Evolutionary conservation across 1,284 basidiomycete genomes (phyloP), one percentile per base, ranked within the genome.

Genomic region (Austroboletus rostrupii): DNA sequence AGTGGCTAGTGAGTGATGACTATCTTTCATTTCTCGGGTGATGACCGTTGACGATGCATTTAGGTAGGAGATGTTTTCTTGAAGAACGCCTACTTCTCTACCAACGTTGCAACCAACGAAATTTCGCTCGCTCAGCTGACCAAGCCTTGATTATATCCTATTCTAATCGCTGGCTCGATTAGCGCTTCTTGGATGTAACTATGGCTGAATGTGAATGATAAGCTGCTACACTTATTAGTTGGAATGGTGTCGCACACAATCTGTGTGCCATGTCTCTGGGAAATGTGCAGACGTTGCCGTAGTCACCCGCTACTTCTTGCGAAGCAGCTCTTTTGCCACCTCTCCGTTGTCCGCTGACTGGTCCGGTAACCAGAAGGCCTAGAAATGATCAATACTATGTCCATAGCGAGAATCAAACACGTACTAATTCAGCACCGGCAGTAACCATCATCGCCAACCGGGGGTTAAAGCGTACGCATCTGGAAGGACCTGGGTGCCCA

Each of bases 391-490:
- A 53, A 16, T 28, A 37, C 6, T 20, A 42, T 29, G n/a, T 20
- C 39, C 11, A 17, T 13, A 8, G 16, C 17, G 21, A 33, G n/a
- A 14, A 41, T 44, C 37, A 42, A 47, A 45, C 23, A 76, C 88
- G 57, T 60, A 94, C 92, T 70, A 96, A 65, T 64, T 95, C 91
- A 50, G 83, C 77, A 5, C 92, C 93, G 12, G 89, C 94, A 1
- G 84, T 84, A 45, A 82, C 87, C 75, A 97, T 76, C 90, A 97
- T 94, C n/a, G 85, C 85, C 53, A 82, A 77, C 49, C 90, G 79
- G 8, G 93, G 92, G 62, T 95, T 97, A 67, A 94, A 95, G 57
- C 77, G 80, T 3, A 96, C 89, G 54, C 90, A 91, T 62, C 94
- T 74, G 28, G 85, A 80, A 21, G 90, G 87, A n/a, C 83, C 83